These are phyloP conservation scores for Leishmania guyanensis DNA, from an alignment of 208 protist genomes.

Conservation along the genomic window DNA sequence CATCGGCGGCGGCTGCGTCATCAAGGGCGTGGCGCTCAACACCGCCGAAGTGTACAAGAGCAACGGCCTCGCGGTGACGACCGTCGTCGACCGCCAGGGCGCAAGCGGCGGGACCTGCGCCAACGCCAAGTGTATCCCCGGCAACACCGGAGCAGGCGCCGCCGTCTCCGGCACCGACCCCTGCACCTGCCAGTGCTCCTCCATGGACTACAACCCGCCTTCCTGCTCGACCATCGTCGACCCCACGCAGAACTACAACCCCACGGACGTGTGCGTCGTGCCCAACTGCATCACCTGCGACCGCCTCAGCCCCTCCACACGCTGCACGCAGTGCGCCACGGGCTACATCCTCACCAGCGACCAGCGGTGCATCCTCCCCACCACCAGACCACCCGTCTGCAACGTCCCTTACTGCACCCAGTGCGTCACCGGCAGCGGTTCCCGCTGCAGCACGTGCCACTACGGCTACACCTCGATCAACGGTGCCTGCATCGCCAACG, in stretches of 20 bases:
- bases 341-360: not conserved
- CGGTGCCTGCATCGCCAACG: not conserved
- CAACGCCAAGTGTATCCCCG: constrained; percentile 17
- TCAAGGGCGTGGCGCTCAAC: not conserved
- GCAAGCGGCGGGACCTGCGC: constrained; percentile 7
- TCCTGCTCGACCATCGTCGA: constrained; percentile 3
- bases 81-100: constrained; percentile 5
- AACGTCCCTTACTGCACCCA: not conserved
- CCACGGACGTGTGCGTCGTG: not conserved
- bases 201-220: constrained; percentile 4
- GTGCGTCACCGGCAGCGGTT: not conserved
- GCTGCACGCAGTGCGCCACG: not conserved
- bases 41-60: not conserved
- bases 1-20: constrained; percentile 1
- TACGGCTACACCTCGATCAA: not conserved
- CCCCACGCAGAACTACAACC: constrained; percentile 12
- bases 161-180: not conserved
- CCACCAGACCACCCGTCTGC: not conserved
- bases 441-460: not conserved
- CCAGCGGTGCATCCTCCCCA: not conserved
- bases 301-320: not conserved
- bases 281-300: constrained; percentile 3
- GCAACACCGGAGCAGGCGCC: constrained; percentile 1
- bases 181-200: constrained; percentile 17
- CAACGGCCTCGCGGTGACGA: not conserved